Conservation (phyloP, 495 filamentous ascomycete genomes). For the Penicillium fimorum region DNA sequence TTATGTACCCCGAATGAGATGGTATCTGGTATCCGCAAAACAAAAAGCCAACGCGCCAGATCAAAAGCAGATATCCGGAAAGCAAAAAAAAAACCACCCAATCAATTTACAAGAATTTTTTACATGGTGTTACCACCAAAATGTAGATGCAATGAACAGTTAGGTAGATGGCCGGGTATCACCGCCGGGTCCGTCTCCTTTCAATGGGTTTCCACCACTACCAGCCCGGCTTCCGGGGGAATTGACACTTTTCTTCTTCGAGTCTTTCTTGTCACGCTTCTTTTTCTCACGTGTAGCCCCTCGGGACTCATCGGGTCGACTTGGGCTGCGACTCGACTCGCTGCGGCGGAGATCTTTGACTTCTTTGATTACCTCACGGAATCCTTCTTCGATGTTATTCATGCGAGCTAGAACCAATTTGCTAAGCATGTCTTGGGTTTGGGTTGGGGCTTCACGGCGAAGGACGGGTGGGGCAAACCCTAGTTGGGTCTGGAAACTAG, state of each 20-base stretch:
- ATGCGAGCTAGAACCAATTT: slow-evolving; percentile 87
- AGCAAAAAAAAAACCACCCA: neutral
- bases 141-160: neutral
- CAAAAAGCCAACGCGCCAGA: neutral
- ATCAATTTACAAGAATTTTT: slow-evolving; percentile 2
- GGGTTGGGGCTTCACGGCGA: slow-evolving; percentile 36
- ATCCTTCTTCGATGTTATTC: slow-evolving; percentile 82
- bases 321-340: slow-evolving; percentile 36
- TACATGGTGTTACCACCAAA: neutral
- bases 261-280: slow-evolving; percentile 34
- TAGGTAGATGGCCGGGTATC: slow-evolving; percentile 6
- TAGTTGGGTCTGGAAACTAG: slow-evolving; percentile 79
- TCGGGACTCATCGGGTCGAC: slow-evolving; percentile 28
- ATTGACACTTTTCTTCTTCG: slow-evolving; percentile 23
- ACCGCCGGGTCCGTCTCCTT: neutral
- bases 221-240: slow-evolving; percentile 24
- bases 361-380: slow-evolving; percentile 81
- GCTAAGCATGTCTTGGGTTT: slow-evolving; percentile 68
- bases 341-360: slow-evolving; percentile 59
- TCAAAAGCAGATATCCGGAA: neutral
- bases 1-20: slow-evolving; percentile 1
- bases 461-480: slow-evolving; percentile 61
- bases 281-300: slow-evolving; percentile 29
- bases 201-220: slow-evolving; percentile 17
- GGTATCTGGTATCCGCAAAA: slow-evolving; percentile 5